Evolutionary conservation across 129 eudicot species (phyloP).

Genomic region (Arctium minus): DNA sequence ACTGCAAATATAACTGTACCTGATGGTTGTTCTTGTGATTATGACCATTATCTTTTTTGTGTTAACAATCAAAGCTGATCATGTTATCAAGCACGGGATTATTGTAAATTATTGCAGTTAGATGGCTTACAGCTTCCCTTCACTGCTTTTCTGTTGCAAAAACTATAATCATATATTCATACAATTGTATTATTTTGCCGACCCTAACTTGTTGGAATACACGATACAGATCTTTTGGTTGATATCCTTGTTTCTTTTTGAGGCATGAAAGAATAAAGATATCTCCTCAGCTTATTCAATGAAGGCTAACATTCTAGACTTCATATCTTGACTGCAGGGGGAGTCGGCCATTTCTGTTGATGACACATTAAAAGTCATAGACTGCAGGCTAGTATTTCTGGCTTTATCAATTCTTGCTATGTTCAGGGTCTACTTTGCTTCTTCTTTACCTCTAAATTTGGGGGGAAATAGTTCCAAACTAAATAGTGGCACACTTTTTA

Average conservation of each 20-base stretch:
- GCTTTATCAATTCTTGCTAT: not conserved
- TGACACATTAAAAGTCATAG: conserved; percentile 62
- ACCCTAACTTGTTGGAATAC: not conserved
- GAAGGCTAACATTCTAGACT: conserved; percentile 5
- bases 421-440: not conserved
- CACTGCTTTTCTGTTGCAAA: not conserved
- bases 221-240: not conserved
- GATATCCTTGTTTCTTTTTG: not conserved
- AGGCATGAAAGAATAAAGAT: not conserved
- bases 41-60: not conserved
- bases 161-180: not conserved
- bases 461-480: conserved; percentile 2
- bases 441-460: not conserved
- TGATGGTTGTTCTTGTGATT: not conserved
- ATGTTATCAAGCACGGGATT: not conserved
- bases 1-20: not conserved
- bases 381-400: conserved; percentile 55
- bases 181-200: not conserved
- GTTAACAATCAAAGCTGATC: not conserved
- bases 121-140: not conserved
- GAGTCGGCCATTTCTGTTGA: conserved; percentile 67
- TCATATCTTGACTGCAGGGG: conserved; percentile 42
- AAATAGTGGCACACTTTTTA: not conserved
- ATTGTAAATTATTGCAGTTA: not conserved
- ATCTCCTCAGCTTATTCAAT: not conserved